A percentile compares a stretch with the other conserved stretches of the same genome.
These are phyloP conservation scores for Spencermartinsiella europaea DNA, from an alignment of 805 yeast species.

Conservation along the genomic window DNA sequence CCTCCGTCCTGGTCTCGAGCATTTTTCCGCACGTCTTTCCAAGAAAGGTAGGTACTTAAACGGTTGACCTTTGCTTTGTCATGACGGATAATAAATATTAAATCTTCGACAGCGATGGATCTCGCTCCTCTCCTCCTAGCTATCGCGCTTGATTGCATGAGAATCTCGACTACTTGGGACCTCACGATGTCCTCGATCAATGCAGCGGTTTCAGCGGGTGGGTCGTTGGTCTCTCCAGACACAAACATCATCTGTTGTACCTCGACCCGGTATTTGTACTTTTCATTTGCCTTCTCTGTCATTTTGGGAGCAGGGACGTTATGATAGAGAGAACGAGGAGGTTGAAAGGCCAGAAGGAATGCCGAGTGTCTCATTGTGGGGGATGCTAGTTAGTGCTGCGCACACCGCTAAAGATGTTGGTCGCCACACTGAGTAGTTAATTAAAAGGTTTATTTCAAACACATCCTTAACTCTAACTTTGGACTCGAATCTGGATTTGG, in stretches of 20 bases:
- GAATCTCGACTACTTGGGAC: slow-evolving; percentile 87
- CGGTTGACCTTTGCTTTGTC: slow-evolving; percentile 93
- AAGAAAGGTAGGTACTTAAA: slow-evolving; percentile 81
- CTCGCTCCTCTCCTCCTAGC: slow-evolving; percentile 78
- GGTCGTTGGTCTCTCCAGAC: slow-evolving; percentile 89
- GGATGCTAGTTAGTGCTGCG: too few relatives aligned
- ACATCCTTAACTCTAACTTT: too few relatives aligned
- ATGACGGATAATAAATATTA: slow-evolving; percentile 85
- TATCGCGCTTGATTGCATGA: slow-evolving; percentile 68
- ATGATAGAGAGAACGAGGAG: not conserved
- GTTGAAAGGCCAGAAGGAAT: too few relatives aligned
- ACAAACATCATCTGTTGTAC: slow-evolving; percentile 99
- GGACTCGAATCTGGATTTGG: too few relatives aligned
- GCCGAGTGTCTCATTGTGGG: too few relatives aligned
- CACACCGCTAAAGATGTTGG: too few relatives aligned
- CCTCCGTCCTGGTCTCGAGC: slow-evolving; percentile 65
- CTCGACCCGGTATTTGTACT: slow-evolving; percentile 77
- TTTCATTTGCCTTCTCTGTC: slow-evolving; percentile 13
- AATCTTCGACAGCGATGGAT: slow-evolving; percentile 85
- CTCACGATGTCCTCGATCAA: slow-evolving; percentile 91
- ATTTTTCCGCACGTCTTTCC: slow-evolving; percentile 94
- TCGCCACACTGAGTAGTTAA: too few relatives aligned
- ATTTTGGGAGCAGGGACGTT: not conserved
- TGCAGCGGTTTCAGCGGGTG: slow-evolving; percentile 88
- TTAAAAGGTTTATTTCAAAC: too few relatives aligned